phyloP scores from a whole-genome alignment of 176 grass and related monocot genomes.

The Chloris gayana region DNA sequence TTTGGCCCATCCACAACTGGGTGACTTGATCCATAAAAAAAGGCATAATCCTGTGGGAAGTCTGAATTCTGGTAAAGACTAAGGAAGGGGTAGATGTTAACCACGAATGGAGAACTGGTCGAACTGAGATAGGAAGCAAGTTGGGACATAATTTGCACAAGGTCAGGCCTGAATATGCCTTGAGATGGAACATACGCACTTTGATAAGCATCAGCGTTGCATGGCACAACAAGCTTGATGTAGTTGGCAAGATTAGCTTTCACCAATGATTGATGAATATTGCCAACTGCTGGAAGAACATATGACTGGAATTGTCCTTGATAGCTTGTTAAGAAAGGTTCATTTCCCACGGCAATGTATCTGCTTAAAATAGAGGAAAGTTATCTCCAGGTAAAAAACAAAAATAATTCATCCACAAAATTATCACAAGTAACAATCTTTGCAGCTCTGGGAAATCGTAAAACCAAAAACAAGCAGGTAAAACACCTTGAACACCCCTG shows the following conservation, averaged over 20 bases:
- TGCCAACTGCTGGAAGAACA: constrained; percentile 16
- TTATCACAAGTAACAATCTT: not conserved
- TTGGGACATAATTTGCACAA: constrained; percentile 12
- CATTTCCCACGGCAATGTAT: constrained; percentile 71
- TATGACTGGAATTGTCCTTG: constrained; percentile 18
- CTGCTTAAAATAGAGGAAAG: constrained; percentile 31
- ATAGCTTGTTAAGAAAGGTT: constrained; percentile 52
- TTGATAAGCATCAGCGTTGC: constrained; percentile 23
- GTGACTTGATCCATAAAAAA: constrained; percentile 14
- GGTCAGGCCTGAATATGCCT: constrained; percentile 7
- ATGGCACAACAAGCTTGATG: constrained; percentile 19
- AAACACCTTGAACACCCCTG: not conserved
- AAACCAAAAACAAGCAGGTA: not conserved
- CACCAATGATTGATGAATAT: constrained; percentile 17
- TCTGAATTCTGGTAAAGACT: constrained; percentile 64
- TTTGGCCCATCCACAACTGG: constrained; percentile 2
- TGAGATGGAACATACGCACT: constrained; percentile 22
- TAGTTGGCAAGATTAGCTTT: constrained; percentile 19
- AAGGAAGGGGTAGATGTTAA: constrained; percentile 75
- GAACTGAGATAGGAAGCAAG: constrained; percentile 25
- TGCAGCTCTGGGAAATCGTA: not conserved
- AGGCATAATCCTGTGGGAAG: constrained; percentile 67
- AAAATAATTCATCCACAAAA: not conserved
- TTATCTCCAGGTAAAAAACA: not conserved
- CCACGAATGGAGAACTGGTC: constrained; percentile 61